Evolutionary conservation across 2,329 filamentous ascomycete genomes (phyloP).

Genomic region (Diaporthe batatas): DNA sequence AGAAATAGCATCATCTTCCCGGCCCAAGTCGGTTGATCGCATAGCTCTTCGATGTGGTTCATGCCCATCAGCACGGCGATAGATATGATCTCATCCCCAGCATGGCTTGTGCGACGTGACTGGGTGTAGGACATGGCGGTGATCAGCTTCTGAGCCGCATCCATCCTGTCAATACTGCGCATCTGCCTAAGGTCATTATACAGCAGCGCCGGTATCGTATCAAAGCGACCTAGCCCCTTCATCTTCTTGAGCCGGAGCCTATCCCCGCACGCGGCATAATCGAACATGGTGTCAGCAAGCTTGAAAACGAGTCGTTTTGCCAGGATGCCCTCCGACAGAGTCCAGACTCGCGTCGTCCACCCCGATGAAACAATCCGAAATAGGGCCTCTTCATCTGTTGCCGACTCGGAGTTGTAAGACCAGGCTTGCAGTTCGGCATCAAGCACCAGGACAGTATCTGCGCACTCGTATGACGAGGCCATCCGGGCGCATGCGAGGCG

Average conservation of each 20-base stretch:
- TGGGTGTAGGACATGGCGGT: background rate
- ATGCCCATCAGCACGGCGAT: background rate
- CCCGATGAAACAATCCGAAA: background rate
- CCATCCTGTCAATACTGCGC: background rate
- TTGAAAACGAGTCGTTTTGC: background rate
- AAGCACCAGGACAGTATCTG: background rate
- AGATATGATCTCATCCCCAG: background rate
- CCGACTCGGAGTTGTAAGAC: background rate
- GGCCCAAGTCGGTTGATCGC: background rate
- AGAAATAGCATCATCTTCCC: background rate
- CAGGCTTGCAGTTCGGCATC: background rate
- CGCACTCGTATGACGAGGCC: background rate
- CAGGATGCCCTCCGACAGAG: background rate
- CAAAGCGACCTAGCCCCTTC: background rate
- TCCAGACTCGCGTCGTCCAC: background rate
- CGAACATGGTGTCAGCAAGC: background rate
- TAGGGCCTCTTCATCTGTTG: background rate
- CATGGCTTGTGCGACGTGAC: background rate
- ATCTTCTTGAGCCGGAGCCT: background rate
- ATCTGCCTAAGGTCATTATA: background rate
- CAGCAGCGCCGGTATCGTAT: background rate
- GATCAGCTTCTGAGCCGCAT: background rate
- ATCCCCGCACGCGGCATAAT: background rate
- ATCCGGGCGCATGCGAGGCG: background rate
- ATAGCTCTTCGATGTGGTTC: background rate